Percentiles rank a stretch among this genome's conserved stretches.
These are phyloP conservation scores for Laburnicola sp. DNA, from an alignment of 2,329 filamentous ascomycete species.

Conservation along the genomic window DNA sequence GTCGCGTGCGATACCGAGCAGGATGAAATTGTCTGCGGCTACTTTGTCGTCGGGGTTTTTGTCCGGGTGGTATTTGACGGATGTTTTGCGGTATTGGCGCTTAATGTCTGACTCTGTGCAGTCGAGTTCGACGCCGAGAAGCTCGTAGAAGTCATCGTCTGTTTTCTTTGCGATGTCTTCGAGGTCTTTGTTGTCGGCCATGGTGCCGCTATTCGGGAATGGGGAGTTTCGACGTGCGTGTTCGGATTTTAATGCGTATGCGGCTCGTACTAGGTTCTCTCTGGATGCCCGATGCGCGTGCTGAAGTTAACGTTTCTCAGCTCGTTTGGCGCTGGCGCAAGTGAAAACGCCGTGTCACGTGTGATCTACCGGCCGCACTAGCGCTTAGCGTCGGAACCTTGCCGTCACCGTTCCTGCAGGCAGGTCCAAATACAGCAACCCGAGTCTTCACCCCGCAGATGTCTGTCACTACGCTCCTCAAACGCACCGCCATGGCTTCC, in stretches of 20 bases:
- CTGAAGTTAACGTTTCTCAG: too few relatives aligned
- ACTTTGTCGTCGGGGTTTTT: slow-evolving; percentile 66
- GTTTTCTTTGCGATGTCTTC: slow-evolving; percentile 47
- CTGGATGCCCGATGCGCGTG: too few relatives aligned
- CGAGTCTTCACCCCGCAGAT: slow-evolving; percentile 20
- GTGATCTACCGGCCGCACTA: neutral
- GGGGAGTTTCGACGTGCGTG: neutral
- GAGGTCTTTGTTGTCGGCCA: slow-evolving; percentile 49
- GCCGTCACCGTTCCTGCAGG: slow-evolving; percentile 9
- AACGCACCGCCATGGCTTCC: slow-evolving; percentile 30
- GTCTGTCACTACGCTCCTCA: slow-evolving; percentile 21
- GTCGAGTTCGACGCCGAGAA: slow-evolving; percentile 68
- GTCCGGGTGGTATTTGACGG: slow-evolving; percentile 89
- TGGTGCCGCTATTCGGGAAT: slow-evolving; percentile 22
- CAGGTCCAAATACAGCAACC: slow-evolving; percentile 3
- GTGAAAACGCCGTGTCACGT: neutral
- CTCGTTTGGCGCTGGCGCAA: too few relatives aligned
- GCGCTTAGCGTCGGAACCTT: slow-evolving; percentile 13
- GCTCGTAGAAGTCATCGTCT: slow-evolving; percentile 71
- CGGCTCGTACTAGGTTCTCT: too few relatives aligned
- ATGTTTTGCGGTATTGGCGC: slow-evolving; percentile 80
- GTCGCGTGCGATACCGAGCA: slow-evolving; percentile 83
- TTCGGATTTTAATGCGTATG: too few relatives aligned
- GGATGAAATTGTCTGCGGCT: slow-evolving; percentile 80
- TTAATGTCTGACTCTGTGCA: slow-evolving; percentile 74